A percentile compares a stretch with the other conserved stretches of the same genome.
Evolutionary conservation across 2,329 filamentous ascomycete species (phyloP).

Genomic region (Hypoxylon sp.): DNA sequence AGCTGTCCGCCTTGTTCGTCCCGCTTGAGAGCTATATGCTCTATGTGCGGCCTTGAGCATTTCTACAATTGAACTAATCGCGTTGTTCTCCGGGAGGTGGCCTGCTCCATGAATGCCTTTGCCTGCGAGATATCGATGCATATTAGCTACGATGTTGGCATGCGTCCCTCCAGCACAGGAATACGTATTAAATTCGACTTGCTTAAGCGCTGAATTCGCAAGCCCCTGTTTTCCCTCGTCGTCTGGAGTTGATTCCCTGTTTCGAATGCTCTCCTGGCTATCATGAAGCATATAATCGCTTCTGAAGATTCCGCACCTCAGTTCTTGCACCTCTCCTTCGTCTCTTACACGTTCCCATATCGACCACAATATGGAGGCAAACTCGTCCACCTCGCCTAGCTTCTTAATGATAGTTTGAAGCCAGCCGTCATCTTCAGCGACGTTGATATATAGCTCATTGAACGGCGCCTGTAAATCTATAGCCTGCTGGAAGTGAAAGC

Average conservation of each 20-base stretch:
- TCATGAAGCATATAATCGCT: conserved; percentile 60
- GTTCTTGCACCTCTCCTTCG: conserved; percentile 49
- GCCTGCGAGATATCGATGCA: conserved; percentile 55
- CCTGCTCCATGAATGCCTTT: conserved; percentile 45
- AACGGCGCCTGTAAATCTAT: conserved; percentile 29
- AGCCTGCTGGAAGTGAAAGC: conserved; percentile 21
- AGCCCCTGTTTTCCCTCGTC: not conserved
- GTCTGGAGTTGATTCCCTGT: not conserved
- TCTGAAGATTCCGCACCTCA: conserved; percentile 56
- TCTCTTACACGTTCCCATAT: conserved; percentile 53
- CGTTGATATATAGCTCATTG: conserved; percentile 37
- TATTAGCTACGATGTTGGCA: conserved; percentile 54
- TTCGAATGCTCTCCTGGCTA: not conserved
- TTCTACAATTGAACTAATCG: conserved; percentile 50
- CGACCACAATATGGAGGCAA: conserved; percentile 55
- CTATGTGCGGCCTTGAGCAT: conserved; percentile 52
- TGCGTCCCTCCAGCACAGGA: conserved; percentile 58
- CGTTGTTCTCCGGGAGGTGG: conserved; percentile 51
- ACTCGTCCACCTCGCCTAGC: conserved; percentile 51
- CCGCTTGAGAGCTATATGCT: conserved; percentile 47
- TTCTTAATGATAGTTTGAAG: conserved; percentile 50
- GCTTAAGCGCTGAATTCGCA: conserved; percentile 51
- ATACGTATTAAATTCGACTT: conserved; percentile 61
- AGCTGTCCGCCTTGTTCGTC: conserved; percentile 46
- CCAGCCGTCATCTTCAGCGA: conserved; percentile 54